Evolutionary conservation across 2,329 filamentous ascomycete genomes (phyloP).

Genomic region (Elsinoe australis): DNA sequence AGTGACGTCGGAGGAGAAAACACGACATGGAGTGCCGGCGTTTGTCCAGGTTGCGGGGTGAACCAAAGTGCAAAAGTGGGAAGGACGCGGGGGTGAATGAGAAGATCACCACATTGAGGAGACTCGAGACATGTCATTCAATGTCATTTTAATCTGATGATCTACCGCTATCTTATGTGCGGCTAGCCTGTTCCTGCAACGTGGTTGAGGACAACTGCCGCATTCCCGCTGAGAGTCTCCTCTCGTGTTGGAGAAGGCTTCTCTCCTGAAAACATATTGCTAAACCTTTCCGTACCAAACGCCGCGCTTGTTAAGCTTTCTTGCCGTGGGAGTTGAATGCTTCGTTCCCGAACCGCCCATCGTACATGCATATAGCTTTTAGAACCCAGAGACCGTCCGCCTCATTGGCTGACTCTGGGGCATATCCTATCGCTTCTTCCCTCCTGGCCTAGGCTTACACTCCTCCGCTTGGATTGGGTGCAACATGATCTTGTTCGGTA

Average conservation of each 20-base stretch:
- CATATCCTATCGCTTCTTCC: conserved; percentile 38
- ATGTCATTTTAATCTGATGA: conserved; percentile 12
- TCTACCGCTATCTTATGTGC: not conserved
- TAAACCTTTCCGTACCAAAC: conserved; percentile 9
- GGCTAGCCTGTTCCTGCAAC: not conserved
- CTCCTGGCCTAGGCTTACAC: conserved; percentile 44
- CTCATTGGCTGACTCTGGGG: not conserved
- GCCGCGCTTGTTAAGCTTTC: conserved; percentile 7
- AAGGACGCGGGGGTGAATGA: conserved; percentile 2
- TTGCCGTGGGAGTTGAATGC: not conserved
- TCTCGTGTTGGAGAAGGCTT: too few species aligned
- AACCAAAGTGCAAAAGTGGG: conserved; percentile 3
- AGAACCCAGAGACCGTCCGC: too few species aligned
- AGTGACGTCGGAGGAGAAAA: conserved; percentile 8
- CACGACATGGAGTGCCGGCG: conserved; percentile 6
- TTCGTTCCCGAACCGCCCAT: too few species aligned
- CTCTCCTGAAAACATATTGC: too few species aligned
- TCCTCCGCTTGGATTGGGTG: conserved; percentile 43
- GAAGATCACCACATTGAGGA: conserved; percentile 1
- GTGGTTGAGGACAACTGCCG: not conserved
- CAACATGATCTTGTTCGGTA: conserved; percentile 45
- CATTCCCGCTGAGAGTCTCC: not conserved
- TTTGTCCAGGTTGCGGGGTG: conserved; percentile 12
- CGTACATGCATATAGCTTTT: too few species aligned
- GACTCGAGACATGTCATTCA: conserved; percentile 6